Conservation (phyloP, 352 stramenopile genomes). For the Phytophthora litchii region DNA sequence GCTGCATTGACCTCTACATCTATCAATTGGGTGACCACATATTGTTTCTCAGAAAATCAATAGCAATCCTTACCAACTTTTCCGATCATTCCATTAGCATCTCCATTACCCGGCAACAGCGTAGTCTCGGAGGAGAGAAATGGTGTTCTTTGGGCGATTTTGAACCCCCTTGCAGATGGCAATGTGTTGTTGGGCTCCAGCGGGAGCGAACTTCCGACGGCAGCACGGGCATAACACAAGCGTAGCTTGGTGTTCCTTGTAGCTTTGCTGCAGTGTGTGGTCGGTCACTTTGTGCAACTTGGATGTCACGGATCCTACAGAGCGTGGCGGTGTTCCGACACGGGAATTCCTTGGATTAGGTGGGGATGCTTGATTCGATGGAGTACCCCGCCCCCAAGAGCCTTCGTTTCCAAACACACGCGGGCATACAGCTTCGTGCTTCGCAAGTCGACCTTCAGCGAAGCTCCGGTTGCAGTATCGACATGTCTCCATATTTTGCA, state of each 20-base stretch:
- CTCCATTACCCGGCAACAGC: slow-evolving; percentile 57
- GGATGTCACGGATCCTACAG: slow-evolving; percentile 14
- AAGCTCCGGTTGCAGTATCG: slow-evolving; percentile 81
- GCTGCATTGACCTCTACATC: slow-evolving; percentile 28
- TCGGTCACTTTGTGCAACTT: slow-evolving; percentile 49
- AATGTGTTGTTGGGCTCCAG: slow-evolving; percentile 84
- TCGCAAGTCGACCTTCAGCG: slow-evolving; percentile 75
- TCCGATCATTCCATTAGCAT: not conserved
- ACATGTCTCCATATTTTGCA: slow-evolving; percentile 64
- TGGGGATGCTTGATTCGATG: slow-evolving; percentile 17
- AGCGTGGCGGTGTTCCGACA: slow-evolving; percentile 20
- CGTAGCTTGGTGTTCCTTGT: slow-evolving; percentile 78
- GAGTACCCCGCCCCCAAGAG: slow-evolving; percentile 66
- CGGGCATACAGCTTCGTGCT: slow-evolving; percentile 83
- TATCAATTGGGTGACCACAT: slow-evolving; percentile 25
- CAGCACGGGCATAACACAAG: slow-evolving; percentile 85
- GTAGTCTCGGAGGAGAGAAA: slow-evolving; percentile 71
- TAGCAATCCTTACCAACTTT: not conserved
- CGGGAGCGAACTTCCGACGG: slow-evolving; percentile 80
- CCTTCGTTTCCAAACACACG: slow-evolving; percentile 81
- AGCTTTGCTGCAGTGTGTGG: slow-evolving; percentile 72
- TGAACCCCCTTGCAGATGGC: slow-evolving; percentile 85
- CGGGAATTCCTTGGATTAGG: slow-evolving; percentile 15
- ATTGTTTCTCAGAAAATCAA: slow-evolving; percentile 14
- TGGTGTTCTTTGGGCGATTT: slow-evolving; percentile 77